These are phyloP conservation scores for Ceratorhiza oryzae-sativae DNA, from an alignment of 1,284 basidiomycete genomes.

Conservation along the genomic window DNA sequence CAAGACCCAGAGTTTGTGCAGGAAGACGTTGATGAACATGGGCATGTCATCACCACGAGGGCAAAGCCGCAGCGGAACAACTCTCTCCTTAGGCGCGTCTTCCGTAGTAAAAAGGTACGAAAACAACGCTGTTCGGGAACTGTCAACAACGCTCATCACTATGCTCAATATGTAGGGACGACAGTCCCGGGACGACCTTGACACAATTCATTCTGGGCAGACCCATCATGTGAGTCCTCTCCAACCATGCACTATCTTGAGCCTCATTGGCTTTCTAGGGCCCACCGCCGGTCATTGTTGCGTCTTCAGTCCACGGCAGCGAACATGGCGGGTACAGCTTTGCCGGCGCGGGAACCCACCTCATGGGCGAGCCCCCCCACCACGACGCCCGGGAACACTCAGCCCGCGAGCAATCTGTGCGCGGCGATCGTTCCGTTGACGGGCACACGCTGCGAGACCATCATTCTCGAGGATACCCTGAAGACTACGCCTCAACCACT, in stretches of 20 bases:
- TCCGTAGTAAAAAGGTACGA: constrained; percentile 37
- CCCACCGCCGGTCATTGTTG: not conserved
- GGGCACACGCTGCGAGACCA: constrained; percentile 16
- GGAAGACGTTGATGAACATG: constrained; percentile 39
- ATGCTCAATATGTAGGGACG: not conserved
- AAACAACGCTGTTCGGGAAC: not conserved
- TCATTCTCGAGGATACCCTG: constrained; percentile 24
- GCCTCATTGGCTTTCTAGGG: not conserved
- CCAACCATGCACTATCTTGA: not conserved
- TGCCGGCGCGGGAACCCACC: constrained; percentile 20
- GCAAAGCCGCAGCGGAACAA: constrained; percentile 1
- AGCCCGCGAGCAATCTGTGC: not conserved
- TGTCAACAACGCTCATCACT: not conserved
- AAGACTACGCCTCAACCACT: constrained; percentile 25
- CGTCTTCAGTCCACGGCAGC: not conserved
- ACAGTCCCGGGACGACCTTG: constrained; percentile 29
- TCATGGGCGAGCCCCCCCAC: constrained; percentile 22
- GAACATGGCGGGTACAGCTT: constrained; percentile 17
- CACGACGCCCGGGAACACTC: constrained; percentile 24
- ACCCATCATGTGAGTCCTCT: constrained; percentile 16
- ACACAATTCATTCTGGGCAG: constrained; percentile 21
- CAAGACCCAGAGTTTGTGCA: constrained; percentile 32
- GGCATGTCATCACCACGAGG: not conserved
- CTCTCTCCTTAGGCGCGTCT: constrained; percentile 27
- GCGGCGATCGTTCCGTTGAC: constrained; percentile 20